Percentiles rank a stretch among this genome's conserved stretches.
Conservation (phyloP, 2,329 filamentous ascomycete species). For the Diaporthe velutina region DNA sequence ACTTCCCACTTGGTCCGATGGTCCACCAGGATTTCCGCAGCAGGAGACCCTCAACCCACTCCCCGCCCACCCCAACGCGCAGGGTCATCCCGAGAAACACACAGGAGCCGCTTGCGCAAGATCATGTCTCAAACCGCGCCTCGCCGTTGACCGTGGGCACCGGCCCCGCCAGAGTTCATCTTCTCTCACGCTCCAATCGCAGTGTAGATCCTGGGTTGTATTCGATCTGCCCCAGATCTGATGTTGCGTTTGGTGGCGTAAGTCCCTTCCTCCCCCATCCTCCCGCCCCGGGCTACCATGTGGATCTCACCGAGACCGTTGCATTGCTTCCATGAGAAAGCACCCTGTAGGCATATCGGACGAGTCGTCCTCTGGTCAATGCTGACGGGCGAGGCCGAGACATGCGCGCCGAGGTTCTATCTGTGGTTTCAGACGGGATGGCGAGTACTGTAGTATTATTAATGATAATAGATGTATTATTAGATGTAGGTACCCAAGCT, state of each 20-base stretch:
- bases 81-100: constrained; percentile 12
- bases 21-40: background rate
- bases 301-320: constrained; percentile 21
- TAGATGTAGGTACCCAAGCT: background rate
- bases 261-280: background rate
- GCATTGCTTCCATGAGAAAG: background rate
- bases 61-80: background rate
- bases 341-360: constrained; percentile 17
- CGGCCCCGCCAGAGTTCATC: constrained; percentile 1
- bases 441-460: background rate
- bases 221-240: constrained; percentile 21
- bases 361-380: constrained; percentile 26
- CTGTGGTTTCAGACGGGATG: background rate
- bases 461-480: background rate
- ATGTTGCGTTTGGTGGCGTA: background rate
- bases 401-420: background rate
- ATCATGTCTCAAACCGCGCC: constrained; percentile 21
- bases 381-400: constrained; percentile 27
- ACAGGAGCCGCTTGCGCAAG: constrained; percentile 5
- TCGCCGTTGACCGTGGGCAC: constrained; percentile 26
- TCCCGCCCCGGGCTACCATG: constrained; percentile 2
- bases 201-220: constrained; percentile 21
- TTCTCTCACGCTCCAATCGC: constrained; percentile 25
- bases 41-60: background rate
- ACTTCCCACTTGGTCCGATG: background rate